Percentiles rank a stretch among this genome's conserved stretches.
These are phyloP conservation scores for Irpex sp. DNA, from an alignment of 1,284 basidiomycete genomes.

Conservation along the genomic window DNA sequence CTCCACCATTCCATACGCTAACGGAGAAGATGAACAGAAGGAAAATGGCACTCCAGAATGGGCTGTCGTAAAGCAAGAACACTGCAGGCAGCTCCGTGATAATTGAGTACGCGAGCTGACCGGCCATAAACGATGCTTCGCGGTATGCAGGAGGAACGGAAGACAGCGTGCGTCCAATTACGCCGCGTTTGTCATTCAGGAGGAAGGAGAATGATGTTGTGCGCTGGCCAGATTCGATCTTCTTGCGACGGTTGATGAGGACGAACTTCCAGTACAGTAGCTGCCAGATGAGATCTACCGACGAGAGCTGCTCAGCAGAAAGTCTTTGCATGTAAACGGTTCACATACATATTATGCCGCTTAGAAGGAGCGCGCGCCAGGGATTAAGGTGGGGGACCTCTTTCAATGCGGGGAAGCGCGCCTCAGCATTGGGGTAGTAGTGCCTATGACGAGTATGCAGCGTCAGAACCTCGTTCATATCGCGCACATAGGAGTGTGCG, in stretches of 20 bases:
- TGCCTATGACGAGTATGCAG: slow-evolving; percentile 48
- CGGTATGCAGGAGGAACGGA: slow-evolving; percentile 59
- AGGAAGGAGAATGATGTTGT: slow-evolving; percentile 85
- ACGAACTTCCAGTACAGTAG: slow-evolving; percentile 91
- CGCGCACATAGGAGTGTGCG: neutral
- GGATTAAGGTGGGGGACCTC: slow-evolving; percentile 65
- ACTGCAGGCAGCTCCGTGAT: slow-evolving; percentile 86
- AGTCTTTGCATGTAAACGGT: slow-evolving; percentile 12
- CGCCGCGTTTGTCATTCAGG: slow-evolving; percentile 80
- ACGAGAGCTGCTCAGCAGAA: slow-evolving; percentile 2
- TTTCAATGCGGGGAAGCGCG: slow-evolving; percentile 78
- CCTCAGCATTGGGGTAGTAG: slow-evolving; percentile 73
- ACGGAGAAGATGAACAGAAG: slow-evolving; percentile 77
- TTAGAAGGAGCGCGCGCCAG: slow-evolving; percentile 59
- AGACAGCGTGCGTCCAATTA: slow-evolving; percentile 71
- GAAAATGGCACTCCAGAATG: slow-evolving; percentile 73
- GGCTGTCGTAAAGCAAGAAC: slow-evolving; percentile 75
- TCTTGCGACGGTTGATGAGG: slow-evolving; percentile 76
- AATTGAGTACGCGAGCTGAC: slow-evolving; percentile 69
- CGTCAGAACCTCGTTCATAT: neutral
- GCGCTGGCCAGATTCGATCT: slow-evolving; percentile 84
- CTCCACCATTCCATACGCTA: slow-evolving; percentile 83
- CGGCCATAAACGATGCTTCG: slow-evolving; percentile 58
- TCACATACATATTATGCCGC: slow-evolving; percentile 67
- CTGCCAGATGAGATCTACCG: slow-evolving; percentile 83